phyloP scores from a whole-genome alignment of 2,329 filamentous ascomycete species.

The Lachnellula subtilissima region DNA sequence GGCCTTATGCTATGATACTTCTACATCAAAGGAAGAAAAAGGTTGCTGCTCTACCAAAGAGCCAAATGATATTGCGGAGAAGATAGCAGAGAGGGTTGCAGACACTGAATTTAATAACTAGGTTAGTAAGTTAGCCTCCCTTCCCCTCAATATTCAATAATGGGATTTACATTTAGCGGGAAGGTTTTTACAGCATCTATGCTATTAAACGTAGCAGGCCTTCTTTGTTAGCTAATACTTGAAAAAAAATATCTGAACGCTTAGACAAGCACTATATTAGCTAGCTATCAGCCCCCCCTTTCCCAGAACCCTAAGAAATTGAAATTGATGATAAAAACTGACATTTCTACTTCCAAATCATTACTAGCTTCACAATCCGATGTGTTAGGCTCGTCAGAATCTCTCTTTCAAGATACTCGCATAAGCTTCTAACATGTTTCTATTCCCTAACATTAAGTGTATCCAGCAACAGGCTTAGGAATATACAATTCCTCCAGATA shows the following conservation, averaged over 20 bases:
- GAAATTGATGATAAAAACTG: too few relatives aligned
- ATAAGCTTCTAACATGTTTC: not conserved
- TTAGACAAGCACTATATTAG: too few relatives aligned
- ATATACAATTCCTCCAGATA: conserved; percentile 49
- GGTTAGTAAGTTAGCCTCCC: conserved; percentile 39
- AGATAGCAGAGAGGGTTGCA: conserved; percentile 5
- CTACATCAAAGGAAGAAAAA: not conserved
- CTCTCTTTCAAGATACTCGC: too few relatives aligned
- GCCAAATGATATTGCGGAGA: not conserved
- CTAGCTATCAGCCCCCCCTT: too few relatives aligned
- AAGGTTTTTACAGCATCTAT: conserved; percentile 47
- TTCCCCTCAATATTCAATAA: not conserved
- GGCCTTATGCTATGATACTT: not conserved
- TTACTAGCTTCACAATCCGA: too few relatives aligned
- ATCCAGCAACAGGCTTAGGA: conserved; percentile 36
- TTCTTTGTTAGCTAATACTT: too few relatives aligned
- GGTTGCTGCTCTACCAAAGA: too few relatives aligned
- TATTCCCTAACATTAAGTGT: conserved; percentile 4
- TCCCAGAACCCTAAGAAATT: too few relatives aligned
- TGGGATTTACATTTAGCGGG: not conserved
- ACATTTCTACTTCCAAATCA: too few relatives aligned
- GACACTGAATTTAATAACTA: conserved; percentile 46
- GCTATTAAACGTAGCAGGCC: conserved; percentile 36
- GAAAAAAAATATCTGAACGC: too few relatives aligned
- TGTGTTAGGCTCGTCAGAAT: too few relatives aligned